Base-by-base conservation (phyloP, 805 yeast genomes). In the Kuraishia molischiana region DNA sequence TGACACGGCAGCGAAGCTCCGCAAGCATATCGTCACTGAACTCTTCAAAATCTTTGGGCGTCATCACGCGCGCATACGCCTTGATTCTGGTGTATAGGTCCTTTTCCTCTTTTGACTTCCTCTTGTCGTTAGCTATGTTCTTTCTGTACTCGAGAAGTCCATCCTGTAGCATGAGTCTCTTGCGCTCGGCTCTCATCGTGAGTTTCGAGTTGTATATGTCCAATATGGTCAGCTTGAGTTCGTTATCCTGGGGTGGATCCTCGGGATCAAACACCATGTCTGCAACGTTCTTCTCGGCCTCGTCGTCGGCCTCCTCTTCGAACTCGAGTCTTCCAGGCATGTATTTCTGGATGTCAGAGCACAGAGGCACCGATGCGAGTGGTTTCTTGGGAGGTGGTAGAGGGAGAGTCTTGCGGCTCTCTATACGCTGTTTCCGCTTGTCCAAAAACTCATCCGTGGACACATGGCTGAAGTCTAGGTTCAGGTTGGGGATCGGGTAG, bases 241-340 rank as follows among this genome's bases (percentile, higher is more conserved):
- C 95, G 34, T 90, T 82, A 54, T 92, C 98, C 31, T 80, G 78
- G 18, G 81, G 77, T 38, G 79, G 77, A 51, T 92, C 99, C 45
- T 90, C 97, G 0, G 90, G 85, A 50, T 92, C 97, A 52, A 94
- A 92, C 2, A 81, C 73, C 95, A 92, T 85, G 55, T 92, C 98
- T 53, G 92, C 92, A 15, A 92, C 85, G 0, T 92, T 79, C 39
- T 81, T 69, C 59, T 92, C 99, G 0, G 98, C 97, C 39, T 92
- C 99, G 51, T 92, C 92, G 55, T 92, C 98, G 29, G 84, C 87
- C 56, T 92, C 99, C 41, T 81, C 85, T 51, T 92, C 99, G 57
- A 92, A 92, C 58, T 92, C 99, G 43, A 92, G 65, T 52, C 99
- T 76, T 32, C 97, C 99, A 29, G 99, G 99, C 99, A 92, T 92